phyloP scores from a whole-genome alignment of 768 basidiomycete genomes.

The Termitomyces bulborhizus region DNA sequence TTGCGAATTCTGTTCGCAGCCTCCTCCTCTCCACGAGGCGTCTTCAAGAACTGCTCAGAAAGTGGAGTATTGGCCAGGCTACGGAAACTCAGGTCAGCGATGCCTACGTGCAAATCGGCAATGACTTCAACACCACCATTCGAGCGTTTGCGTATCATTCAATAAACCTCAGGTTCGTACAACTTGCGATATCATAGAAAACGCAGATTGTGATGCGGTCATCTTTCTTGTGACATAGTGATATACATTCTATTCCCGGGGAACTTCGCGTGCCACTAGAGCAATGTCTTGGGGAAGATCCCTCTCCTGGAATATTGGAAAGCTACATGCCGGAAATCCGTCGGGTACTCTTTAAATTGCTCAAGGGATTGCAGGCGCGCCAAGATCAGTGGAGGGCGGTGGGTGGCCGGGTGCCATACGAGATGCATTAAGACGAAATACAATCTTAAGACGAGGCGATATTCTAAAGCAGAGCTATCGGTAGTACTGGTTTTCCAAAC shows the following conservation, averaged over 20 bases:
- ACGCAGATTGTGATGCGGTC: neutral
- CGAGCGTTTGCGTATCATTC: slow-evolving; percentile 66
- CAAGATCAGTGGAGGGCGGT: slow-evolving; percentile 45
- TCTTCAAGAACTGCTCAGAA: slow-evolving; percentile 65
- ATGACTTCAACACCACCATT: slow-evolving; percentile 80
- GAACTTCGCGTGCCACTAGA: slow-evolving; percentile 66
- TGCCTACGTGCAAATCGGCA: slow-evolving; percentile 83
- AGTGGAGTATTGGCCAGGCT: slow-evolving; percentile 59
- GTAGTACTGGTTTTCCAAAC: neutral
- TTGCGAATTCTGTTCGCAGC: slow-evolving; percentile 53
- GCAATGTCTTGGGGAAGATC: slow-evolving; percentile 67
- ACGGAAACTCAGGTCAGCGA: slow-evolving; percentile 76
- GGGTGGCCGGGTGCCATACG: slow-evolving; percentile 6
- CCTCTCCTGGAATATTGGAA: slow-evolving; percentile 64
- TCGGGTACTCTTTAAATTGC: slow-evolving; percentile 71
- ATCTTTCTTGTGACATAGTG: slow-evolving; percentile 29
- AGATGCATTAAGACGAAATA: neutral
- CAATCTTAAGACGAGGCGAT: neutral
- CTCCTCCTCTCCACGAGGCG: slow-evolving; percentile 80
- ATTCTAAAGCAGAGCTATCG: no score
- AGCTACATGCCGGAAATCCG: slow-evolving; percentile 79
- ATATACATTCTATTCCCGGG: slow-evolving; percentile 55
- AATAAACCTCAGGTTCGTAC: slow-evolving; percentile 62
- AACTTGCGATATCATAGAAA: neutral
- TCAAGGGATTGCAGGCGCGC: slow-evolving; percentile 78